A percentile compares a stretch with the other conserved stretches of the same genome.
Evolutionary conservation across 2,329 filamentous ascomycete genomes (phyloP).

Genomic region (Dactylonectria estremocensis): DNA sequence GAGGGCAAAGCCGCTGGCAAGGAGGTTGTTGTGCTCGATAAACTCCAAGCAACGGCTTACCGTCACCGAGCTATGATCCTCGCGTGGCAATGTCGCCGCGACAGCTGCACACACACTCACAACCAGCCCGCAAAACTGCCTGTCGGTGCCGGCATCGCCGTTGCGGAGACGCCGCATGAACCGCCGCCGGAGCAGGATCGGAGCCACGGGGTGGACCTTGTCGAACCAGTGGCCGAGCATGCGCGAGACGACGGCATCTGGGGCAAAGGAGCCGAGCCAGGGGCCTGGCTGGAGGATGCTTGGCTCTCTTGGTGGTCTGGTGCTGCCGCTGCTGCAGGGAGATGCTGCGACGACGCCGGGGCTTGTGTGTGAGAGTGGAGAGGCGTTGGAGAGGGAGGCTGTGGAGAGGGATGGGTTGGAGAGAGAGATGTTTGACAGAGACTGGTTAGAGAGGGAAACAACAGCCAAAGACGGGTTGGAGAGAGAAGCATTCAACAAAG

Average conservation of each 20-base stretch:
- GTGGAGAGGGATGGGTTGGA: too few relatives aligned
- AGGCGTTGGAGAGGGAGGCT: constrained; percentile 9
- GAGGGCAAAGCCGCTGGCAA: constrained; percentile 35
- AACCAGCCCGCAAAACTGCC: constrained; percentile 52
- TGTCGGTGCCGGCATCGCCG: constrained; percentile 46
- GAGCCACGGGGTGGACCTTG: constrained; percentile 54
- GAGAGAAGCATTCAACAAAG: neutral
- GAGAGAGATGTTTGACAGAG: too few relatives aligned
- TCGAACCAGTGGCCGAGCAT: constrained; percentile 55
- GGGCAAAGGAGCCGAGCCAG: constrained; percentile 40
- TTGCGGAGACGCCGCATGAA: constrained; percentile 48
- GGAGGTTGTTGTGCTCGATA: constrained; percentile 48
- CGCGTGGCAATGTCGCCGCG: constrained; percentile 49
- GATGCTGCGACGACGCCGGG: constrained; percentile 10
- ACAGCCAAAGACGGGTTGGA: too few relatives aligned
- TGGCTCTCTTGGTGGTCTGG: too few relatives aligned
- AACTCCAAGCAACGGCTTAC: constrained; percentile 49
- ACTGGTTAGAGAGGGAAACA: too few relatives aligned
- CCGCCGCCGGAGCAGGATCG: constrained; percentile 51
- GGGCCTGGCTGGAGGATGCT: constrained; percentile 4
- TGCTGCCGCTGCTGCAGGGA: neutral
- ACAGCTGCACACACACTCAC: constrained; percentile 55
- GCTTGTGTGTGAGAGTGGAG: constrained; percentile 27
- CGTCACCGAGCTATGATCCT: constrained; percentile 47
- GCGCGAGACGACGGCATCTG: constrained; percentile 27